Conservation (phyloP, 352 stramenopile species). For the Phytophthora sansomeana region DNA sequence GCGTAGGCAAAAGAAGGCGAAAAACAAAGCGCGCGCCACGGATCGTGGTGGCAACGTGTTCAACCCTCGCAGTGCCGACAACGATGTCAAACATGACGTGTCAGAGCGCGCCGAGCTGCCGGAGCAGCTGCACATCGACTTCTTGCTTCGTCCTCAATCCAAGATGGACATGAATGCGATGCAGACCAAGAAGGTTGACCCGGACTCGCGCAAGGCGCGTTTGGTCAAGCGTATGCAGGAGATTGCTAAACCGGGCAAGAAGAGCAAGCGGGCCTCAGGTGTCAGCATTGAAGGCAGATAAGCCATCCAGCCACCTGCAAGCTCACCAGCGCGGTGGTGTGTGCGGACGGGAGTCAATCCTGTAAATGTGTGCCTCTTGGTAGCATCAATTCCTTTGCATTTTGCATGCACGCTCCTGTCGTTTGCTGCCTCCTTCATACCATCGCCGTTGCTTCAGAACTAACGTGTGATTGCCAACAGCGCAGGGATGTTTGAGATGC, state of each 20-base stretch:
- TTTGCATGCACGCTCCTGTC: constrained; percentile 38
- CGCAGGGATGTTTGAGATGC: constrained; percentile 15
- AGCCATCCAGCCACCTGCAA: constrained; percentile 20
- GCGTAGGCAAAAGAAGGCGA: constrained; percentile 57
- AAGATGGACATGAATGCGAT: constrained; percentile 80
- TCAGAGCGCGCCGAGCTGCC: constrained; percentile 80
- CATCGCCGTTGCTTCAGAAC: constrained; percentile 7
- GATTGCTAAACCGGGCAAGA: constrained; percentile 81
- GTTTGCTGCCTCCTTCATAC: constrained; percentile 2
- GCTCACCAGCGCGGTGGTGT: constrained; percentile 10
- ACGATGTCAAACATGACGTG: constrained; percentile 44
- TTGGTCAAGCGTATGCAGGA: constrained; percentile 90
- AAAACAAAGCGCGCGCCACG: constrained; percentile 28
- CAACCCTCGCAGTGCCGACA: constrained; percentile 33
- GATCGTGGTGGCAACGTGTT: constrained; percentile 66
- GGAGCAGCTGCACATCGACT: constrained; percentile 83
- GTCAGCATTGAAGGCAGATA: constrained; percentile 89
- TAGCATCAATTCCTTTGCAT: constrained; percentile 36
- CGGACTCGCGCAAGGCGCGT: constrained; percentile 82
- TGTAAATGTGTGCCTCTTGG: constrained; percentile 27
- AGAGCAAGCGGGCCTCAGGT: constrained; percentile 74
- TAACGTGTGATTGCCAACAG: constrained; percentile 18
- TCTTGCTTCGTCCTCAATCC: constrained; percentile 81
- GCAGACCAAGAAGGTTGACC: constrained; percentile 69
- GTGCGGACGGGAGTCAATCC: constrained; percentile 12